Evolutionary conservation across 2,329 filamentous ascomycete genomes (phyloP).

Genomic region (Cordyceps cateniannulata): DNA sequence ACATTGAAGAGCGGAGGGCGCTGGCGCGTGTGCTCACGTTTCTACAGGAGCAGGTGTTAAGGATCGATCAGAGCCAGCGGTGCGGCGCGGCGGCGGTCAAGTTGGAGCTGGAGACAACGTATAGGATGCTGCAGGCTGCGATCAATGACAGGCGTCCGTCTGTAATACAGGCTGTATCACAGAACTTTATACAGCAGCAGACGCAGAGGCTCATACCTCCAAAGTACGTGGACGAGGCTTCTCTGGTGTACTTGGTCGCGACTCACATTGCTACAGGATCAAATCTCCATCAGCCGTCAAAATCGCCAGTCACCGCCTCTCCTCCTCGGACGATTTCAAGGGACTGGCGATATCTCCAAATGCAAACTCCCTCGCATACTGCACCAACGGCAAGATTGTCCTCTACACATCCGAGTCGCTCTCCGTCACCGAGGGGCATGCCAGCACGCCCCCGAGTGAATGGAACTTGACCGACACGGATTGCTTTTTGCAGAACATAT

Average conservation of each 20-base stretch:
- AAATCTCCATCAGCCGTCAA: neutral
- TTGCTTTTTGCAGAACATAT: constrained; percentile 18
- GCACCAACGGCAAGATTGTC: constrained; percentile 22
- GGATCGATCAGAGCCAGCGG: constrained; percentile 18
- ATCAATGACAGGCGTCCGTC: neutral
- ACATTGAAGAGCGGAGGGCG: constrained; percentile 18
- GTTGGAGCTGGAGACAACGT: constrained; percentile 13
- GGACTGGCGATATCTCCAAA: constrained; percentile 23
- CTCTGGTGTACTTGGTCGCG: neutral
- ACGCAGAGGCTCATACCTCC: neutral
- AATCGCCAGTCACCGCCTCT: constrained; percentile 7
- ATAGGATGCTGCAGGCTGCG: neutral
- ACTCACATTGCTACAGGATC: neutral
- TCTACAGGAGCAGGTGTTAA: constrained; percentile 21
- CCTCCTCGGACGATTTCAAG: constrained; percentile 19
- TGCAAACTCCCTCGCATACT: constrained; percentile 22
- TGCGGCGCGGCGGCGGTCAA: constrained; percentile 18
- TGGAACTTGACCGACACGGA: constrained; percentile 14
- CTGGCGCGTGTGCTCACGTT: constrained; percentile 21
- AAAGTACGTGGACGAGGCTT: neutral
- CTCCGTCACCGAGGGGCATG: neutral
- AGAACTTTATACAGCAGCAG: constrained; percentile 3
- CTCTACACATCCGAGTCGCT: constrained; percentile 22
- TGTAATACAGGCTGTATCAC: constrained; percentile 1
- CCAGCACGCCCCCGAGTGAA: constrained; percentile 8